Percentiles rank a stretch among this genome's conserved stretches.
Evolutionary conservation across 495 filamentous ascomycete genomes (phyloP).

Genomic region (Aspergillus wentii): DNA sequence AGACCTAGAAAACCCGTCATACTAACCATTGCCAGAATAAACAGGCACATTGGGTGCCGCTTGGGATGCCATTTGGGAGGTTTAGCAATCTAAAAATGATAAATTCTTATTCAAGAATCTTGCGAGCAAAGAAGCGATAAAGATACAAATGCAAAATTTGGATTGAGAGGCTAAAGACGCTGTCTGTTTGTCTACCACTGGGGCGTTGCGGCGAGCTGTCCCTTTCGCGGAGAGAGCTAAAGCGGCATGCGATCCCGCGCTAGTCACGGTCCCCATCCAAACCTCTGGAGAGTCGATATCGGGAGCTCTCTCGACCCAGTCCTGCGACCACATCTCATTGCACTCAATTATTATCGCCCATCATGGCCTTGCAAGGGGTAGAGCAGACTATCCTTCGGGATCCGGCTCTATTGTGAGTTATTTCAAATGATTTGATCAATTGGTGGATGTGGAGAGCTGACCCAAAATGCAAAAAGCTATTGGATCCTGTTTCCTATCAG

Average conservation of each 20-base stretch:
- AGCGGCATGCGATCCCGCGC: conserved; percentile 17
- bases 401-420: conserved; percentile 88
- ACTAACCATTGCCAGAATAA: conserved; percentile 44
- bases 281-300: conserved; percentile 10
- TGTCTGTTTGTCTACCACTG: too few species aligned
- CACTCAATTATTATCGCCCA: too few species aligned
- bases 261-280: conserved; percentile 11
- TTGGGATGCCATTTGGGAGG: conserved; percentile 20
- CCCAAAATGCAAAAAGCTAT: conserved; percentile 75
- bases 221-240: conserved; percentile 35
- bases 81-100: neutral
- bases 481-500: conserved; percentile 98
- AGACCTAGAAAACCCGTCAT: too few species aligned
- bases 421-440: neutral
- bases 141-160: too few species aligned
- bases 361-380: conserved; percentile 75
- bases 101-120: too few species aligned
- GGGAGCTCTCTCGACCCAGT: conserved; percentile 15
- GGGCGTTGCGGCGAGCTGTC: conserved; percentile 42
- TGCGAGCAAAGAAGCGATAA: too few species aligned
- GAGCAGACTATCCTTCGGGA: conserved; percentile 96
- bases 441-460: neutral
- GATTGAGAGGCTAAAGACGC: too few species aligned
- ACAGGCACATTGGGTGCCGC: conserved; percentile 38
- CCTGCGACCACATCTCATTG: too few species aligned